These are phyloP conservation scores for Apophysomyces variabilis DNA, from an alignment of 371 early-diverging fungal genomes.

Conservation along the genomic window DNA sequence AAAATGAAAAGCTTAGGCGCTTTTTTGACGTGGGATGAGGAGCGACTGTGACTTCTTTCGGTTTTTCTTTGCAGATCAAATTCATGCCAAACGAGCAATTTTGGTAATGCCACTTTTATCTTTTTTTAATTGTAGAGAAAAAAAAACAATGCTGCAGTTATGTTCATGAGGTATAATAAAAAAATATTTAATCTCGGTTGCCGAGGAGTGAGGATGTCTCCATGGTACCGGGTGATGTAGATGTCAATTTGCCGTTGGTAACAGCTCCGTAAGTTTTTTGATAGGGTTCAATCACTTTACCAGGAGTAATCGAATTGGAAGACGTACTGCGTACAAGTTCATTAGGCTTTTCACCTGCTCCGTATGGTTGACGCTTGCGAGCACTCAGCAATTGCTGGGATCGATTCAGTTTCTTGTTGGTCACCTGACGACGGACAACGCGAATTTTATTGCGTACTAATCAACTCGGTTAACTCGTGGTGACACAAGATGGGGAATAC, in stretches of 20 bases:
- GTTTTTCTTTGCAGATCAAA: not conserved
- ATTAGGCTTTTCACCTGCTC: conserved; percentile 4
- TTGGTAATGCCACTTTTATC: too few species aligned
- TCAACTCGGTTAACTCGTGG: not conserved
- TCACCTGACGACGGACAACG: conserved; percentile 44
- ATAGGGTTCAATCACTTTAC: conserved; percentile 24
- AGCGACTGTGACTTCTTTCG: conserved; percentile 3
- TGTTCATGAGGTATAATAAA: conserved; percentile 2
- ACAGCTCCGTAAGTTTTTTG: conserved; percentile 26
- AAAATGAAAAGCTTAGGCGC: not conserved
- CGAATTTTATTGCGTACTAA: conserved; percentile 47
- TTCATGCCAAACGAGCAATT: not conserved
- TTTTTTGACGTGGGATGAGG: conserved; percentile 9
- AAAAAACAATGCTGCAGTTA: conserved; percentile 1
- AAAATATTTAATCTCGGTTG: not conserved
- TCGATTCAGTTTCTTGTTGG: conserved; percentile 20
- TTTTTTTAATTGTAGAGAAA: not conserved
- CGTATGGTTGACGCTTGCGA: not conserved
- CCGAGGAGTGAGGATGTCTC: not conserved
- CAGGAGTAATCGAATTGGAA: conserved; percentile 9
- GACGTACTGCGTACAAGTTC: conserved; percentile 3
- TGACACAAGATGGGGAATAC: not conserved
- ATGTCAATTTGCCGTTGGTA: conserved; percentile 13
- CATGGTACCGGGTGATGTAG: conserved; percentile 12
- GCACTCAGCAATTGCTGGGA: conserved; percentile 1